Evolutionary conservation across 164 flowering plant genomes (phyloP).

Genomic region (Liquidambar formosana): DNA sequence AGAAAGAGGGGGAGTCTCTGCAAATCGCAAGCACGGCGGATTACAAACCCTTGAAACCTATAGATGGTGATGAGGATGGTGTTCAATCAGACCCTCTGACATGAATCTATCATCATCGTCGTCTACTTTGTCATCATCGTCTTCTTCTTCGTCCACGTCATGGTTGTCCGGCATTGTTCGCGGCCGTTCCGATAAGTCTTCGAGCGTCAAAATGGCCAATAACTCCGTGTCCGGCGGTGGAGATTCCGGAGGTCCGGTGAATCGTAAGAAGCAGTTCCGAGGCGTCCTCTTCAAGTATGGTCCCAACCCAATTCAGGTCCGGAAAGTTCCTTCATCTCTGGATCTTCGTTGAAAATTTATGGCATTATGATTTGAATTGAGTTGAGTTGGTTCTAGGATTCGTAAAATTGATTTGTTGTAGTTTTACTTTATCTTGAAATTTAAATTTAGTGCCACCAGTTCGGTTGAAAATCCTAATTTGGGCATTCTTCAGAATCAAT

Average conservation of each 20-base stretch:
- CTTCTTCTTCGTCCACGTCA: constrained; percentile 35
- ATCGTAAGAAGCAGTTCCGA: constrained; percentile 61
- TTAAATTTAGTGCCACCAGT: too few species aligned
- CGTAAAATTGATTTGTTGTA: too few species aligned
- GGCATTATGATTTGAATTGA: background rate
- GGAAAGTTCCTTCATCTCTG: background rate
- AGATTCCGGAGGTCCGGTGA: constrained; percentile 37
- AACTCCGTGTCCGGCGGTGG: constrained; percentile 22
- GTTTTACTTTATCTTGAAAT: too few species aligned
- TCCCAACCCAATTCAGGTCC: constrained; percentile 75
- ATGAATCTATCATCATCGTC: constrained; percentile 37
- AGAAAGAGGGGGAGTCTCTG: background rate
- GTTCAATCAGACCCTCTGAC: constrained; percentile 2
- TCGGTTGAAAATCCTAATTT: too few species aligned
- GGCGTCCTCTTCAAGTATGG: constrained; percentile 90
- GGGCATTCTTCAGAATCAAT: too few species aligned
- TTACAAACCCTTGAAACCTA: background rate
- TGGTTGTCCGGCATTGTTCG: constrained; percentile 85
- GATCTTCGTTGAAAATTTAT: too few species aligned
- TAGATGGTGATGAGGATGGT: background rate
- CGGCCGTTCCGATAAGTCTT: constrained; percentile 48
- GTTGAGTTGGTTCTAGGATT: background rate
- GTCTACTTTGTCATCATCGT: constrained; percentile 16
- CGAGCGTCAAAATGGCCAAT: constrained; percentile 31
- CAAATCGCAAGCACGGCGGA: background rate